Evolutionary conservation across 495 filamentous ascomycete genomes (phyloP).

Genomic region (Darksidea phi): DNA sequence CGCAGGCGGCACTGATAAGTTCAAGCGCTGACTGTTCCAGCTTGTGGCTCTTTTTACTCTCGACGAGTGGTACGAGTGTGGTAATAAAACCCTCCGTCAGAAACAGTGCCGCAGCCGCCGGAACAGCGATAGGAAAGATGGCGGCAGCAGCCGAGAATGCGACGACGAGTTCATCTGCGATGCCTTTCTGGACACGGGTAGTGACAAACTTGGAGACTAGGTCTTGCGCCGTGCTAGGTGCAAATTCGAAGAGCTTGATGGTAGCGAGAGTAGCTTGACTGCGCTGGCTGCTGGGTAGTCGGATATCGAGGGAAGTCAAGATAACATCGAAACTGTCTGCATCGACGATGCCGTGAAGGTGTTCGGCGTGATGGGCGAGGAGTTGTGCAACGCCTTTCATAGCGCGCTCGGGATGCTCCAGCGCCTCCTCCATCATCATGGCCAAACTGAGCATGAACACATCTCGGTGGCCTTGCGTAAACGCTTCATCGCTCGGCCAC

Average conservation of each 20-base stretch:
- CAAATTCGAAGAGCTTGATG: slow-evolving; percentile 74
- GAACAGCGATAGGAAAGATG: slow-evolving; percentile 79
- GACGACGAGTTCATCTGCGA: slow-evolving; percentile 60
- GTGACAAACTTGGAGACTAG: slow-evolving; percentile 68
- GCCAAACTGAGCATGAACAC: slow-evolving; percentile 66
- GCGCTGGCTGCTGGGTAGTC: slow-evolving; percentile 63
- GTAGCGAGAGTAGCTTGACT: slow-evolving; percentile 73
- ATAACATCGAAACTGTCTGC: slow-evolving; percentile 77
- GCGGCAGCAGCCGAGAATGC: slow-evolving; percentile 86
- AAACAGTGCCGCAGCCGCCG: slow-evolving; percentile 70
- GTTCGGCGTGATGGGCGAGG: slow-evolving; percentile 57
- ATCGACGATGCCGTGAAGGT: slow-evolving; percentile 67
- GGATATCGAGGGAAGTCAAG: slow-evolving; percentile 72
- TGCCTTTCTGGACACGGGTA: slow-evolving; percentile 51
- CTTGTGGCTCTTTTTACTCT: slow-evolving; percentile 47
- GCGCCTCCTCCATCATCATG: slow-evolving; percentile 61
- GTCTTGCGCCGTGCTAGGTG: slow-evolving; percentile 64
- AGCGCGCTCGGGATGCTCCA: slow-evolving; percentile 58
- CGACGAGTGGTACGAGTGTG: slow-evolving; percentile 66
- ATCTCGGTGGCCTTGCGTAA: slow-evolving; percentile 54
- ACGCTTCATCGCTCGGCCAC: slow-evolving; percentile 56
- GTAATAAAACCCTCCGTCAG: slow-evolving; percentile 78
- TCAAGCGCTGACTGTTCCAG: slow-evolving; percentile 81
- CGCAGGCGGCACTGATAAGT: slow-evolving; percentile 85
- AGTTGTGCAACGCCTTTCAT: slow-evolving; percentile 64